Evolutionary conservation across 140 eudicot genomes (phyloP), one percentile per base, ranked within the genome.

Genomic region (Anethum foeniculum): DNA sequence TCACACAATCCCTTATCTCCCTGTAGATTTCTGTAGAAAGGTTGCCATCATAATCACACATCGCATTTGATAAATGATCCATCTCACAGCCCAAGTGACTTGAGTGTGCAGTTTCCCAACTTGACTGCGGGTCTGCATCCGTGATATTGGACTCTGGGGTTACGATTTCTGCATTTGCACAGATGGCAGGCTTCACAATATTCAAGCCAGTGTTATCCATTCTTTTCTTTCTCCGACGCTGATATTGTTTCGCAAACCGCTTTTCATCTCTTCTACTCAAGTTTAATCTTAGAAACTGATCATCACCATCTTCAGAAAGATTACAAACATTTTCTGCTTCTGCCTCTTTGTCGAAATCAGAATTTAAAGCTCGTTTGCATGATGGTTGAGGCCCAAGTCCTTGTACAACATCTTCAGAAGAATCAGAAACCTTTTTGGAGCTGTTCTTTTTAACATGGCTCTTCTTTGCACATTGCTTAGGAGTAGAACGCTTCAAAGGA

Each of bases 311-410:
- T n/a, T 74, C 38, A 3, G 30, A 21, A 12, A 39, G 19, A 74
- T 44, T 1, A 41, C 77, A 72, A 19, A 39, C 48, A 64, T 65
- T 16, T 28, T 68, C 74, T 14, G 11, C 58, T n/a, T 30, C 19
- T 28, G 39, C 30, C 56, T 64, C 27, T 30, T 19, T 46, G 34
- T 48, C 81, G 0, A 67, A 27, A 23, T 16, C 23, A 34, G 28
- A 82, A 43, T 48, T 44, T 7, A 82, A 44, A 21, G 36, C 8
- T 77, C 47, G 41, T 69, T 27, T 77, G 68, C 73, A 48, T 28
- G 77, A 67, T 16, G 14, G 51, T 36, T 34, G 6, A 77, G 30
- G 71, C 36, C 4, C 18, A 56, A 16, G 4, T 41, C 43, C 30
- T 23, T 34, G 38, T 34, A 32, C 73, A 77, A 32, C 64, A 21